Base-by-base conservation (phyloP, 1,284 basidiomycete species). In the Schizophyllum commune region DNA sequence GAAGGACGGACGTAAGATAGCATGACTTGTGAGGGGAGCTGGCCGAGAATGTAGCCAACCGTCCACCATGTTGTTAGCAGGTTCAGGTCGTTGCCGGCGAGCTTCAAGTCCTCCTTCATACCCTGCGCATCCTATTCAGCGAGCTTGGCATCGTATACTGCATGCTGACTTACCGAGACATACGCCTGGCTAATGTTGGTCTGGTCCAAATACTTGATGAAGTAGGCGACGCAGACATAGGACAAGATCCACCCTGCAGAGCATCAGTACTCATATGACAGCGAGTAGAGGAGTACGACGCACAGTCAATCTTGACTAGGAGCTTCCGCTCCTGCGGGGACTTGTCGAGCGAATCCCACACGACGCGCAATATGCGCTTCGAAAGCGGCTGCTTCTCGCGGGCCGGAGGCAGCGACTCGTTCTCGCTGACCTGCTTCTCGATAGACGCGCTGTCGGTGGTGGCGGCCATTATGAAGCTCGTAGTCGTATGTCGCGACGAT, bases 91-190 rank as follows among this genome's bases (percentile, higher is more conserved):
- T 80, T 80, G 9, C 83, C 83, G 56, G 75, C 69, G 75, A 86
- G 79, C 60, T 75, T 64, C 27, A 87, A 75, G 55, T 85, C 84
- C 67, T 87, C 83, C 62, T 79, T 80, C 85, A 89, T 85, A 5
- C 86, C 86, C 39, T 47, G 39, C 39, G 9, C 9, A 17, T 9
- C 17, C 39, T 17, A 2, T 3, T 47, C 39, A 47, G 39, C 17
- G 17, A 47, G 5, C 2, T 27, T 47, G 3, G 39, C 39, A 8
- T 2, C 39, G 39, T 47, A 47, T 8, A 13, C 39, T 17, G 39
- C 39, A 9, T 3, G 39, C 8, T 47, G 27, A 47, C 39, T 47
- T 11, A 47, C 39, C 4, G 82, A 83, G 17, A 87, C 83, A 66
- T 84, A 84, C 4, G 80, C 79, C 65, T 82, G 81, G 60, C 73